Evolutionary conservation across 371 early-diverging fungal genomes (phyloP).

Genomic region (Parasitella parasitica): DNA sequence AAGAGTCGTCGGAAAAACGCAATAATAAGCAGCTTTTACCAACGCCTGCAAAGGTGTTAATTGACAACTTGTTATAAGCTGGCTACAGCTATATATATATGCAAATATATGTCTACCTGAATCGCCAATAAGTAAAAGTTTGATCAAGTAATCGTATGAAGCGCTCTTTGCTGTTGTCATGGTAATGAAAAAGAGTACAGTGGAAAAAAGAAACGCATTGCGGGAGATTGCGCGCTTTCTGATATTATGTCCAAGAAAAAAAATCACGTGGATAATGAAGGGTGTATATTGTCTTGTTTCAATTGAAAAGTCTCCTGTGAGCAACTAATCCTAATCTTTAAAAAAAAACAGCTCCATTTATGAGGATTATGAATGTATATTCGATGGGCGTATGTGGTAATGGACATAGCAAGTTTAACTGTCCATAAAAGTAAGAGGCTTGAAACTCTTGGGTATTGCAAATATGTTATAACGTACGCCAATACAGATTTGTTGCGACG

Average conservation of each 20-base stretch:
- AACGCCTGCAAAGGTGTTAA: slow-evolving; percentile 64
- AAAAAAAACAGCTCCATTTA: no score
- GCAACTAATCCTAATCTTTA: no score
- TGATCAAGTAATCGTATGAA: slow-evolving; percentile 94
- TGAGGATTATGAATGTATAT: neutral
- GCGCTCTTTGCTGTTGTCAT: slow-evolving; percentile 72
- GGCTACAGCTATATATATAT: no score
- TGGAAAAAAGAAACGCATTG: neutral
- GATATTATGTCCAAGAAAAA: neutral
- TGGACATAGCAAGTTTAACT: no score
- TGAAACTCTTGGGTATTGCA: no score
- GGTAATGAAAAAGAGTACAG: neutral
- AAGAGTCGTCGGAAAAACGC: slow-evolving; percentile 99
- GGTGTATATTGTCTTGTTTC: no score
- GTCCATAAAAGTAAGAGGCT: no score
- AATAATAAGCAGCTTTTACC: slow-evolving; percentile 98
- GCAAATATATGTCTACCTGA: slow-evolving; percentile 78
- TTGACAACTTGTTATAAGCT: neutral
- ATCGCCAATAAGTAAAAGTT: slow-evolving; percentile 98
- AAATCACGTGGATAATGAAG: no score
- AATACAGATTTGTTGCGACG: no score
- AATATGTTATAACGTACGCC: no score
- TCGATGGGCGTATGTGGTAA: no score
- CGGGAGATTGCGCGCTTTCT: neutral
- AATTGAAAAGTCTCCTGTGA: no score